Conservation (phyloP, 768 basidiomycete genomes). For the Macrocybe gigantea region DNA sequence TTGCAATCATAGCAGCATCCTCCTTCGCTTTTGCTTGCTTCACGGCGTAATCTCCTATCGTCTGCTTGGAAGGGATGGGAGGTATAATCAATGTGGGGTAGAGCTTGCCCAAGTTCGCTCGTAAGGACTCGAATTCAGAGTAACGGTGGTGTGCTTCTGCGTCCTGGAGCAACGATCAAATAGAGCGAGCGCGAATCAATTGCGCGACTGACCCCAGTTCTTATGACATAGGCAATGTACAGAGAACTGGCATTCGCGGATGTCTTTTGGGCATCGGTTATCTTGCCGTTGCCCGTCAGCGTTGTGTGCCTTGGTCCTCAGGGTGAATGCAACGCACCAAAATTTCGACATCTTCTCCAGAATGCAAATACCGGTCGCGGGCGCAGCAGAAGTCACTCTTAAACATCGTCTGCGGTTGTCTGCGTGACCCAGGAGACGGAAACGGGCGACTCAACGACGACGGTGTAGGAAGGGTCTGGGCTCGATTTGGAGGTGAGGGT, state of each 20-base stretch:
- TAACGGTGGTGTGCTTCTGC: conserved; percentile 86
- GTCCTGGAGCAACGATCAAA: conserved; percentile 39
- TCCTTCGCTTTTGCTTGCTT: conserved; percentile 97
- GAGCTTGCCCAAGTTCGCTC: conserved; percentile 74
- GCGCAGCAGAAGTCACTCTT: conserved; percentile 79
- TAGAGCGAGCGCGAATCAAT: not conserved
- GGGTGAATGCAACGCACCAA: conserved; percentile 38
- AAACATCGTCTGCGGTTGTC: conserved; percentile 42
- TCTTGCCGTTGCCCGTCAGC: conserved; percentile 41
- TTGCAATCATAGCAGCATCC: conserved; percentile 85
- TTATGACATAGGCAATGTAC: conserved; percentile 94
- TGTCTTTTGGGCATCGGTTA: conserved; percentile 94
- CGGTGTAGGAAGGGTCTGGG: conserved; percentile 42
- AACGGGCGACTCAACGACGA: conserved; percentile 42
- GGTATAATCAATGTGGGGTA: conserved; percentile 97
- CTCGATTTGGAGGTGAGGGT: conserved; percentile 46
- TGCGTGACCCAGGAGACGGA: conserved; percentile 53
- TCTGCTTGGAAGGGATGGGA: conserved; percentile 96
- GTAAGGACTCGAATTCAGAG: conserved; percentile 94
- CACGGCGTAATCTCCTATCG: conserved; percentile 92
- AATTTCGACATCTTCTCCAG: conserved; percentile 78
- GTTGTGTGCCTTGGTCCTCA: not conserved
- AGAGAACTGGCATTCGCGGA: conserved; percentile 79
- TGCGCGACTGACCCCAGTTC: conserved; percentile 59
- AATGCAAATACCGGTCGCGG: conserved; percentile 73